Evolutionary conservation across 352 stramenopile species (phyloP).

Genomic region (Phytophthora chlamydospora): DNA sequence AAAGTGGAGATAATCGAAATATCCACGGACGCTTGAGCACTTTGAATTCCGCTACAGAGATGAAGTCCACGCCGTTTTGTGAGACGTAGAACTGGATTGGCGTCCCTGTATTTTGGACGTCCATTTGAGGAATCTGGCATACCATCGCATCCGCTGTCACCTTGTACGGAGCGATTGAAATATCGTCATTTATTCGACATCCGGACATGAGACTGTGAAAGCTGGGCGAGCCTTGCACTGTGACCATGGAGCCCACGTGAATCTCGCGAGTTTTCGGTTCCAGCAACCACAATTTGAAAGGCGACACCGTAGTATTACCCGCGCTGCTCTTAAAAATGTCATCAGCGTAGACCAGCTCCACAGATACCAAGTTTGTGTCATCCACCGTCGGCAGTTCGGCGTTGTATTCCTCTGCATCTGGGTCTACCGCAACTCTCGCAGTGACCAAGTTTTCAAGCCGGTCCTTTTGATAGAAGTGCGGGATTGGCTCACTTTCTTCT

Average conservation of each 20-base stretch:
- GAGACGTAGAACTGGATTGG: slow-evolving; percentile 27
- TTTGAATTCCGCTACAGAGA: slow-evolving; percentile 21
- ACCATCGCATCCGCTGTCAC: slow-evolving; percentile 29
- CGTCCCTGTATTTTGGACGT: background rate
- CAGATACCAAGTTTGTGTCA: slow-evolving; percentile 20
- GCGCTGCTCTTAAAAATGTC: slow-evolving; percentile 3
- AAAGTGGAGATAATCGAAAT: slow-evolving; percentile 27
- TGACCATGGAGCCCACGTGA: slow-evolving; percentile 31
- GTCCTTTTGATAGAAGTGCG: slow-evolving; percentile 28
- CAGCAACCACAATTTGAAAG: slow-evolving; percentile 33
- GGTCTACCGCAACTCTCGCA: slow-evolving; percentile 27
- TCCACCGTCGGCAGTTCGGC: slow-evolving; percentile 20
- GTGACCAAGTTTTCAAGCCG: slow-evolving; percentile 30
- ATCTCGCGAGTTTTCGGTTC: slow-evolving; percentile 27
- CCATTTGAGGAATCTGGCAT: slow-evolving; percentile 28
- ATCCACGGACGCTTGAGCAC: slow-evolving; percentile 25
- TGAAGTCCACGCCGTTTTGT: slow-evolving; percentile 32
- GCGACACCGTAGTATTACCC: slow-evolving; percentile 6
- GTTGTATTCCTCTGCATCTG: slow-evolving; percentile 45
- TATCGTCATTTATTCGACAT: slow-evolving; percentile 27
- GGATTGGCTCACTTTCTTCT: slow-evolving; percentile 14
- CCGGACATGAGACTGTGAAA: slow-evolving; percentile 23
- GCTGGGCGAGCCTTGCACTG: slow-evolving; percentile 21
- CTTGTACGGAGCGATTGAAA: slow-evolving; percentile 15
- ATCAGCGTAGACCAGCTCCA: slow-evolving; percentile 24